Evolutionary conservation across 257 asterid genomes (phyloP), one percentile per base, ranked within the genome.

Genomic region (Schizonepeta tenuifolia): DNA sequence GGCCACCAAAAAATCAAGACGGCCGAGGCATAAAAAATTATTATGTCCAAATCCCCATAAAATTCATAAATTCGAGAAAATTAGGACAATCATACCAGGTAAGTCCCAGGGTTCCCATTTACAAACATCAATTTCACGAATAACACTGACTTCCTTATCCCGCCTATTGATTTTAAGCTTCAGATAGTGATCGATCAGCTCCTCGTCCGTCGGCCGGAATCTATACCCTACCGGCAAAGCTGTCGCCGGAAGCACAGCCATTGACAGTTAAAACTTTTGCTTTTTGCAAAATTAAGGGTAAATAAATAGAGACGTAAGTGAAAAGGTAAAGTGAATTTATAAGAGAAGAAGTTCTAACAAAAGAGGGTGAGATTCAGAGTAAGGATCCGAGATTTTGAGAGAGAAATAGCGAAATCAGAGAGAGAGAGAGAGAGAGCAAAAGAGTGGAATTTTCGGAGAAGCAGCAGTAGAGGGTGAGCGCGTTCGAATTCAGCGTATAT

Each of bases 161-260:
- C 61, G 83, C 47, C 91, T 75, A 65, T 85, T 89, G 79, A 91
- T 93, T 65, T 93, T 93, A 20, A 81, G 86, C 81, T 86, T 72
- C 70, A 93, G 26, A 67, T 90, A 93, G 79, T 93, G 97, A 79
- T 83, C 86, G 43, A 93, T 81, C 13, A 93, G 89, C 83, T 93
- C 98, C 83, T 84, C 96, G 50, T 93, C 98, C 10, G 98, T 93
- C 18, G 97, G 98, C 9, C 97, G 85, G 78, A 93, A 93, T 53
- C 98, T 72, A 70, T 90, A 93, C 2, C 98, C 97, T 67, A 93
- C 97, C 71, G 98, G 98, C 53, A 93, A 80, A 18, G 88, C 72
- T 36, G 79, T 79, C 49, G 36, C 71, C 68, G 91, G 84, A 38
- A 84, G 79, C 68, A 89, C 94, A 71, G 84, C 81, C 97, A 90